Evolutionary conservation across 371 early-diverging fungal genomes (phyloP).

Genomic region (Zychaea mexicana): DNA sequence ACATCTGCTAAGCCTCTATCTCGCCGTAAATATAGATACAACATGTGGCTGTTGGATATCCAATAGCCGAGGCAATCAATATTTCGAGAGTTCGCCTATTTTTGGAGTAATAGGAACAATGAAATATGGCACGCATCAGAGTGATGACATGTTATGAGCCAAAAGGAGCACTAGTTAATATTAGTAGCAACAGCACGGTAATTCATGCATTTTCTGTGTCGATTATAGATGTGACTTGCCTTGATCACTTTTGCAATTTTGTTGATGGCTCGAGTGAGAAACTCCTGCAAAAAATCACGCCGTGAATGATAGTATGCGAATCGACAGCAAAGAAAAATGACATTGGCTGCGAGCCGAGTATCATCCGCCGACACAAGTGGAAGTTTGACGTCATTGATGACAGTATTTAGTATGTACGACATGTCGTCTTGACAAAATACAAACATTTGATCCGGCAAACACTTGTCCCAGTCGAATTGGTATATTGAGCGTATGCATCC

Average conservation of each 20-base stretch:
- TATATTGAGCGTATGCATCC: slow-evolving; percentile 26
- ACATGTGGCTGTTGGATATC: slow-evolving; percentile 77
- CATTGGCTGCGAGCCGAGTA: slow-evolving; percentile 76
- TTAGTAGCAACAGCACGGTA: too few species aligned
- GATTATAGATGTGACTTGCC: too few species aligned
- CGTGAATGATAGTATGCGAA: slow-evolving; percentile 80
- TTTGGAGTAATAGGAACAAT: too few species aligned
- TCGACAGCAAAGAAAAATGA: slow-evolving; percentile 85
- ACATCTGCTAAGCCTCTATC: slow-evolving; percentile 71
- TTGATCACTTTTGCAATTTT: slow-evolving; percentile 56
- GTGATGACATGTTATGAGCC: too few species aligned
- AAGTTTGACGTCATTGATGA: slow-evolving; percentile 54
- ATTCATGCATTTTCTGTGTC: too few species aligned
- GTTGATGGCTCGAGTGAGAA: slow-evolving; percentile 57
- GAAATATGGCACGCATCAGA: too few species aligned
- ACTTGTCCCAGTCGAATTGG: slow-evolving; percentile 74
- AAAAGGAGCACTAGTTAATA: too few species aligned
- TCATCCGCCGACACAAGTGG: slow-evolving; percentile 47
- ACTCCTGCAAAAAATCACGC: slow-evolving; percentile 63
- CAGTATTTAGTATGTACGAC: slow-evolving; percentile 65
- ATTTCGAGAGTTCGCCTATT: slow-evolving; percentile 29
- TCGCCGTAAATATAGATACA: slow-evolving; percentile 79
- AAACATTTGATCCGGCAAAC: slow-evolving; percentile 87
- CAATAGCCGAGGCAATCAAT: slow-evolving; percentile 63
- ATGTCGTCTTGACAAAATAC: slow-evolving; percentile 76